Evolutionary conservation across 345 rosid species (phyloP).

Genomic region (Toxicodendron radicans): DNA sequence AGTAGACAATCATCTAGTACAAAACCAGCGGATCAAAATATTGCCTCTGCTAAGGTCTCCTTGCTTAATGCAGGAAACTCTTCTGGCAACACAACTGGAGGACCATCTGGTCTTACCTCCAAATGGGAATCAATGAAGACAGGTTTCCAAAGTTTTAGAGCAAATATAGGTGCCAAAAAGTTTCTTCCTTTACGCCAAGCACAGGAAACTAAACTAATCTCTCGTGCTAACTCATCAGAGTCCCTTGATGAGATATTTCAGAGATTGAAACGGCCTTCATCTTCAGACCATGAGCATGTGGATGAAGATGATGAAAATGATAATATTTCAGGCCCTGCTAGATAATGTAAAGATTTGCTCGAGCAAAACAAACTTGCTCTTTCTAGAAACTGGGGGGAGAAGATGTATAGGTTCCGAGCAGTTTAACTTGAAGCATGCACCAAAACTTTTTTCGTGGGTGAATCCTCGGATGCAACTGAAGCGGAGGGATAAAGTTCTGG

Average conservation of each 20-base stretch:
- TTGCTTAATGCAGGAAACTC: conserved; percentile 57
- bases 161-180: conserved; percentile 64
- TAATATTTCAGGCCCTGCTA: conserved; percentile 22
- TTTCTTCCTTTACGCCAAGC: conserved; percentile 66
- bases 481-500: conserved; percentile 9
- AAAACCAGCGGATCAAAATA: conserved; percentile 54
- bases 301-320: conserved; percentile 28
- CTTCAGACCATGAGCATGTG: conserved; percentile 41
- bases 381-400: conserved; percentile 19
- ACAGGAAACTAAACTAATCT: conserved; percentile 40
- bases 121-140: conserved; percentile 88
- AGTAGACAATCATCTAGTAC: conserved; percentile 47
- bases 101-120: conserved; percentile 51
- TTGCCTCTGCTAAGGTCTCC: conserved; percentile 75
- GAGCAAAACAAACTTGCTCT: neutral
- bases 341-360: conserved; percentile 29
- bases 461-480: conserved; percentile 14
- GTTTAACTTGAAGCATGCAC: neutral
- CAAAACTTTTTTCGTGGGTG: neutral
- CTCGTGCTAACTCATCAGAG: conserved; percentile 48
- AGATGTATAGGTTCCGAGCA: conserved; percentile 26
- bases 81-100: conserved; percentile 32
- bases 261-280: conserved; percentile 73
- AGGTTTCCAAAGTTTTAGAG: conserved; percentile 83
- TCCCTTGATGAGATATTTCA: conserved; percentile 88